phyloP scores from a whole-genome alignment of 2,329 filamentous ascomycete species.

The Phyllosticta citriasiana region DNA sequence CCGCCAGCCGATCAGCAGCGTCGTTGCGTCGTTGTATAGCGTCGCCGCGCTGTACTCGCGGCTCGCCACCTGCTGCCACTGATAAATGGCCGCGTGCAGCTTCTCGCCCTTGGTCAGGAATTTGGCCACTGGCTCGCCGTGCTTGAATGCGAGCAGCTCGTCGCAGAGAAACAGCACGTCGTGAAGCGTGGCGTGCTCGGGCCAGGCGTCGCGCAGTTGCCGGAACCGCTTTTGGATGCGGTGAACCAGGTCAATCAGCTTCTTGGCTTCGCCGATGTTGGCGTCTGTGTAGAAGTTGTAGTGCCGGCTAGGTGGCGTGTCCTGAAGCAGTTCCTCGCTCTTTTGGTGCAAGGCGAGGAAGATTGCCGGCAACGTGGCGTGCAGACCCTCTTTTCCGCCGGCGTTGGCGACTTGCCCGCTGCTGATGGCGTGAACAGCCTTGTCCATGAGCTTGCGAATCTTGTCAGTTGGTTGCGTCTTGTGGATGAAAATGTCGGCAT shows the following conservation, averaged over 20 bases:
- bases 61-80: constrained; percentile 93
- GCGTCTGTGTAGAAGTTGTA: constrained; percentile 89
- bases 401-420: constrained; percentile 19
- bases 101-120: constrained; percentile 81
- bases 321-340: constrained; percentile 32
- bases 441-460: not conserved
- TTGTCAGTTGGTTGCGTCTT: not conserved
- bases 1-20: constrained; percentile 77
- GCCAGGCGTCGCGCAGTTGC: constrained; percentile 54
- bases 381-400: constrained; percentile 19
- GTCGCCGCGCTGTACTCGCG: constrained; percentile 59
- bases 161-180: constrained; percentile 71
- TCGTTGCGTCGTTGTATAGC: constrained; percentile 69
- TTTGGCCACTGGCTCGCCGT: constrained; percentile 76
- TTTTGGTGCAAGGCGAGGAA: constrained; percentile 57
- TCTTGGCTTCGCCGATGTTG: constrained; percentile 66
- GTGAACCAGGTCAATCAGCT: constrained; percentile 59
- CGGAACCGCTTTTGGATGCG: constrained; percentile 63
- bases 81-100: constrained; percentile 72
- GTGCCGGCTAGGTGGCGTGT: constrained; percentile 18
- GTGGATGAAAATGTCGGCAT: constrained; percentile 21
- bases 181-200: constrained; percentile 66
- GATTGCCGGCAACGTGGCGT: constrained; percentile 54
- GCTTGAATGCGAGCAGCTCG: constrained; percentile 62
- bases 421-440: constrained; percentile 14